phyloP scores from a whole-genome alignment of 345 rosid genomes.

The Syzygium oleosum region DNA sequence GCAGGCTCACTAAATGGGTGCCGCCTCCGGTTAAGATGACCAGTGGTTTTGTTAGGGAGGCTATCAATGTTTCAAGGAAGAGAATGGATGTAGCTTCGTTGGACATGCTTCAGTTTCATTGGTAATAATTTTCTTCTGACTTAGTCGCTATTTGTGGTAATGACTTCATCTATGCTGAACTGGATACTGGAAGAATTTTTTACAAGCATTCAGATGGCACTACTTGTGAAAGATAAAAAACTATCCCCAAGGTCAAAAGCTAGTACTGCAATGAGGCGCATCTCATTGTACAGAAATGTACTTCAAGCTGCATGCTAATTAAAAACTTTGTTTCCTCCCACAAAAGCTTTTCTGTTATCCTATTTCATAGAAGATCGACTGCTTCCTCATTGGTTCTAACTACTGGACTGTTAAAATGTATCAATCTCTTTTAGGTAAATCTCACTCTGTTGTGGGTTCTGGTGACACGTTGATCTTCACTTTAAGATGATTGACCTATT shows the following conservation, averaged over 20 bases:
- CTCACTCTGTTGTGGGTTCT: not conserved
- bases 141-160: not conserved
- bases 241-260: not conserved
- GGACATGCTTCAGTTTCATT: slow-evolving; percentile 99
- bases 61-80: slow-evolving; percentile 65
- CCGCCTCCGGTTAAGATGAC: slow-evolving; percentile 98
- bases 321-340: not conserved
- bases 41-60: slow-evolving; percentile 58
- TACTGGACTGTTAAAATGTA: not conserved
- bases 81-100: slow-evolving; percentile 89
- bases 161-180: not conserved
- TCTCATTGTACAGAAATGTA: not conserved
- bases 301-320: not conserved
- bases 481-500: not conserved
- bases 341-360: not conserved
- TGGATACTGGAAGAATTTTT: not conserved
- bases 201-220: not conserved
- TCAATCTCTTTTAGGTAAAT: not conserved
- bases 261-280: not conserved
- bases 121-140: slow-evolving; percentile 24
- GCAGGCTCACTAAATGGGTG: slow-evolving; percentile 95
- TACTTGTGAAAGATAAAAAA: not conserved
- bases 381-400: not conserved
- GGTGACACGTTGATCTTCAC: not conserved
- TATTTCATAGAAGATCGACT: not conserved